Percentiles rank a stretch among this genome's conserved stretches.
phyloP scores from a whole-genome alignment of 2,329 filamentous ascomycete species.

The Verticillium albo-atrum region DNA sequence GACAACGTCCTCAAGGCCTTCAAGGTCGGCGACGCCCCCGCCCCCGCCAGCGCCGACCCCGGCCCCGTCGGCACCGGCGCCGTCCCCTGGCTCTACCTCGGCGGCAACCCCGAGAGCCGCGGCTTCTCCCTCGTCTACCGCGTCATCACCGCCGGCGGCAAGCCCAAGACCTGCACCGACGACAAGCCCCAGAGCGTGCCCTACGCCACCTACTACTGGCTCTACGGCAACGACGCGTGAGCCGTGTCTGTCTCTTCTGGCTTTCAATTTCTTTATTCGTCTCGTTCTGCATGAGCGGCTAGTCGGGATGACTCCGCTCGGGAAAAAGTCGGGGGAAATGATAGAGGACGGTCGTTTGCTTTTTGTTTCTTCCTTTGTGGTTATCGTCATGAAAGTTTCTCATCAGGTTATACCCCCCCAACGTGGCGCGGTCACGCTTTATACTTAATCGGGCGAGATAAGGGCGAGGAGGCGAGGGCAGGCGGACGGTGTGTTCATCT shows the following conservation, averaged over 20 bases:
- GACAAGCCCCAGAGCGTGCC: slow-evolving; percentile 45
- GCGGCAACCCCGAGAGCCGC: slow-evolving; percentile 30
- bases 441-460: too few species aligned
- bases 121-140: slow-evolving; percentile 45
- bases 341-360: neutral
- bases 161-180: slow-evolving; percentile 35
- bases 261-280: neutral
- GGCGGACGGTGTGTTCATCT: too few species aligned
- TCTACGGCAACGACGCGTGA: slow-evolving; percentile 35
- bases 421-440: too few species aligned
- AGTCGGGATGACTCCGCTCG: neutral
- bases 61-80: slow-evolving; percentile 46
- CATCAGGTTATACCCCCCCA: slow-evolving; percentile 8
- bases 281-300: neutral
- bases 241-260: neutral
- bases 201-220: slow-evolving; percentile 56
- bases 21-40: slow-evolving; percentile 44
- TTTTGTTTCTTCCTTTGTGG: neutral
- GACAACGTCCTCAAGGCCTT: slow-evolving; percentile 39
- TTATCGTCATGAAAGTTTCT: neutral
- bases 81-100: slow-evolving; percentile 51
- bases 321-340: neutral
- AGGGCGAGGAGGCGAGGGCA: too few species aligned
- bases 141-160: slow-evolving; percentile 50
- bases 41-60: slow-evolving; percentile 43